Percentiles rank a stretch among this genome's conserved stretches.
Evolutionary conservation across 805 yeast species (phyloP).

Genomic region (Ogataea nitratoaversa): DNA sequence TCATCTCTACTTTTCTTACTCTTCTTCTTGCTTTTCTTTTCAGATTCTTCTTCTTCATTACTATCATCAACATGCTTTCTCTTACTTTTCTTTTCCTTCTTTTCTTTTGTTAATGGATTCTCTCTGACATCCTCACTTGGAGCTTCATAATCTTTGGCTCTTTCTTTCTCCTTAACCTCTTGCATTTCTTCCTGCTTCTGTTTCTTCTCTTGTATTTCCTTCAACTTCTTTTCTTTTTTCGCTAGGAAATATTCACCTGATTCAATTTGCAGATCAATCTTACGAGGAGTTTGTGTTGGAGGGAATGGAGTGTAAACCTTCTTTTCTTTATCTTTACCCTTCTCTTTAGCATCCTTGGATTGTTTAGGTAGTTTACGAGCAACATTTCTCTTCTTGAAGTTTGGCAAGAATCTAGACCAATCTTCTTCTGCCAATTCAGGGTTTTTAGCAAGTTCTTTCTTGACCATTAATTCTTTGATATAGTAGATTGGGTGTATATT

Average conservation of each 20-base stretch:
- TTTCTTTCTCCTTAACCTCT: constrained; percentile 60
- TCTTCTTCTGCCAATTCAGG: constrained; percentile 95
- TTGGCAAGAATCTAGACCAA: constrained; percentile 95
- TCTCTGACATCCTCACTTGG: constrained; percentile 63
- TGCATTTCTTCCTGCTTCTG: constrained; percentile 72
- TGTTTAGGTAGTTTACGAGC: constrained; percentile 86
- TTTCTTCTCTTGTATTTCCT: constrained; percentile 69
- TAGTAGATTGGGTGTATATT: constrained; percentile 97
- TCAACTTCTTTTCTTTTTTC: constrained; percentile 72
- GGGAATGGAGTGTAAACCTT: constrained; percentile 98
- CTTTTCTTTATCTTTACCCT: constrained; percentile 42
- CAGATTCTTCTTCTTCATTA: constrained; percentile 29
- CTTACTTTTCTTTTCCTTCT: constrained; percentile 20
- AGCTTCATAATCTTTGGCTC: constrained; percentile 76
- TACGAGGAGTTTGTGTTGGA: constrained; percentile 94
- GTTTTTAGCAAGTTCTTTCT: constrained; percentile 88
- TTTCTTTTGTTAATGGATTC: constrained; percentile 31
- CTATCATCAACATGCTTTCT: constrained; percentile 17
- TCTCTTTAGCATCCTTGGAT: constrained; percentile 45
- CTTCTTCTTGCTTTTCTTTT: constrained; percentile 26
- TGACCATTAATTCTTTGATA: constrained; percentile 95
- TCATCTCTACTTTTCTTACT: constrained; percentile 9
- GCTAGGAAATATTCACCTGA: constrained; percentile 97
- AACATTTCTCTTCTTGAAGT: constrained; percentile 93
- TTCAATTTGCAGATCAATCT: constrained; percentile 94